Evolutionary conservation across 2,329 filamentous ascomycete genomes (phyloP), one percentile per base, ranked within the genome.

Genomic region (Nannizzia gypsea): DNA sequence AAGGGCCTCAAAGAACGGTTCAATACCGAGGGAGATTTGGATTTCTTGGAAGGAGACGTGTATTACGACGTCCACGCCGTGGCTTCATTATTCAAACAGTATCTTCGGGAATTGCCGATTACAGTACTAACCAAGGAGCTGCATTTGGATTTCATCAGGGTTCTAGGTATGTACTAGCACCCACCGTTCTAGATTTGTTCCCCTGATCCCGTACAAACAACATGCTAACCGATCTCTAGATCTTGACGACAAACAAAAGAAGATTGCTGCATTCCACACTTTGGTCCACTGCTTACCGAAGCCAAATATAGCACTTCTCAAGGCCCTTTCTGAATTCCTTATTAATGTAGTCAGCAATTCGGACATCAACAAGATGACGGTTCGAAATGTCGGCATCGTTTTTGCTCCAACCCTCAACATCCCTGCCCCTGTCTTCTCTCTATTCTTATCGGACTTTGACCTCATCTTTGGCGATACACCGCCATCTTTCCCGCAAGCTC

Each of bases 401-500:
- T 99, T 99, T 73, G 95, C 93, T 15, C 93, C 93, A 0, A 97
- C 93, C 0, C 81, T 99, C 59, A 97, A 97, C 72, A 96, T 99
- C 48, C 92, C 93, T 0, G 90, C 90, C 0, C 91, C 92, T 0
- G 87, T 99, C 9, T 96, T 99, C 71, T 90, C 91, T 2, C 82
- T 95, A 72, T 93, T 99, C 72, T 80, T 99, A 61, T 91, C 93
- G 64, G 91, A 97, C 68, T 96, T 90, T 69, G 82, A 88, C 63
- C 82, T 81, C 46, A 92, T 99, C 55, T 99, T 97, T 69, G 59
- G 63, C 31, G 58, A 65, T 36, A 20, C 40, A 13, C 58, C 34
- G 3, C 62, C 50, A 40, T 24, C 34, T 24, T 34, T 52, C 17
- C 26, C 26, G 2, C 34, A 40, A 26, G 34, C 17, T 26, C 31